phyloP scores from a whole-genome alignment of 2,329 filamentous ascomycete genomes.

The Fusarium sp. region DNA sequence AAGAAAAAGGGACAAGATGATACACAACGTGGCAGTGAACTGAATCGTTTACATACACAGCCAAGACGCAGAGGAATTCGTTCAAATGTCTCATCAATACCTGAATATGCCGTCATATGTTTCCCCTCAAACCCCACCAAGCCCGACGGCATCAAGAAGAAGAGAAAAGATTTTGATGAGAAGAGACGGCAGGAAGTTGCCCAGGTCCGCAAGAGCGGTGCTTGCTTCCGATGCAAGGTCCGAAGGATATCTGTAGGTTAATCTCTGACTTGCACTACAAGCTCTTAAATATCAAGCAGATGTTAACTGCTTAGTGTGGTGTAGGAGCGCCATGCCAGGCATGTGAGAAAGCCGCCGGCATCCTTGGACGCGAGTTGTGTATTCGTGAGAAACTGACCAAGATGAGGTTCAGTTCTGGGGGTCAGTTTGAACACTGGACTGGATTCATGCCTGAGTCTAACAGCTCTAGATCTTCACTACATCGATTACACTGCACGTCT shows the following conservation, averaged over 20 bases:
- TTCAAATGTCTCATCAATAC: conserved; percentile 18
- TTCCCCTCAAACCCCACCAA: conserved; percentile 45
- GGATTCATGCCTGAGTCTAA: background rate
- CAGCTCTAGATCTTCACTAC: conserved; percentile 43
- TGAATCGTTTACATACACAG: background rate
- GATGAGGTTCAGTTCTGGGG: conserved; percentile 45
- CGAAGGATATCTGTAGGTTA: conserved; percentile 44
- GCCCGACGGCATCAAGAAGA: conserved; percentile 44
- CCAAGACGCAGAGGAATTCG: conserved; percentile 7
- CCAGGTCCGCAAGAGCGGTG: conserved; percentile 43
- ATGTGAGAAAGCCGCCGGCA: conserved; percentile 42
- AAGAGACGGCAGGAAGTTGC: conserved; percentile 44
- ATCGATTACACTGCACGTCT: conserved; percentile 46
- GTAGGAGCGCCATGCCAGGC: conserved; percentile 41
- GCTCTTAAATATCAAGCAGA: background rate
- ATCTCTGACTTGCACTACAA: background rate
- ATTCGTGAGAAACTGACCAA: conserved; percentile 45
- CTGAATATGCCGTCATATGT: conserved; percentile 44
- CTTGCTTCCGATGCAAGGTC: conserved; percentile 45
- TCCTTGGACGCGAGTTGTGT: conserved; percentile 42
- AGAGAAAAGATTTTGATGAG: conserved; percentile 44
- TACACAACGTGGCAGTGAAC: background rate
- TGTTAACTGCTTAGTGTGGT: conserved; percentile 41
- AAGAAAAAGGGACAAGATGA: conserved; percentile 3
- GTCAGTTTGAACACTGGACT: conserved; percentile 15